Conservation (phyloP, 2,329 filamentous ascomycete genomes). For the Paecilomyces sp. region DNA sequence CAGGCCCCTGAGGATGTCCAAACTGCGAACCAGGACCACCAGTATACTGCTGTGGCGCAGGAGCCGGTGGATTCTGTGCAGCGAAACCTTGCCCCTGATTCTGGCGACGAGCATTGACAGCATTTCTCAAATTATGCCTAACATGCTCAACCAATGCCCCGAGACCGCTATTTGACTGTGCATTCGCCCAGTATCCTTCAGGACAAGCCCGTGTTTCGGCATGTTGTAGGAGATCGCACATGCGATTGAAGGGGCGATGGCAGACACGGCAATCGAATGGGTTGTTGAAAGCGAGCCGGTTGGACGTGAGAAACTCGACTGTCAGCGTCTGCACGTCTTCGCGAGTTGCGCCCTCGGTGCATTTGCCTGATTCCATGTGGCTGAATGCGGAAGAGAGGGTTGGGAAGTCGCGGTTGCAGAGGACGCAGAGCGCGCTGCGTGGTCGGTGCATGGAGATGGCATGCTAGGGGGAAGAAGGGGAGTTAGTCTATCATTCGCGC, state of each 20-base stretch:
- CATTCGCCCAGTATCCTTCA: slow-evolving; percentile 7
- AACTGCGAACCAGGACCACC: neutral
- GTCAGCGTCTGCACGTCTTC: slow-evolving; percentile 8
- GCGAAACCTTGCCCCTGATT: neutral
- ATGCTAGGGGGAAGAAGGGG: neutral
- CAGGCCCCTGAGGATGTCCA: neutral
- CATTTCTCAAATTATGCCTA: slow-evolving; percentile 1
- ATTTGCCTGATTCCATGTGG: slow-evolving; percentile 15
- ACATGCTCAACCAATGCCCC: slow-evolving; percentile 10
- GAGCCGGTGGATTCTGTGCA: neutral
- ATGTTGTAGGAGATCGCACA: slow-evolving; percentile 16
- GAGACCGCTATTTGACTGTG: slow-evolving; percentile 2
- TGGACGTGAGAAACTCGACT: slow-evolving; percentile 2
- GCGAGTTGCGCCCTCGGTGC: slow-evolving; percentile 7
- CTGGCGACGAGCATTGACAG: neutral
- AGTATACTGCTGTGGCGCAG: neutral
- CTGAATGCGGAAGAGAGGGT: slow-evolving; percentile 12
- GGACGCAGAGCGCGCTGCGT: slow-evolving; percentile 8
- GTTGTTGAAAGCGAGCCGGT: neutral
- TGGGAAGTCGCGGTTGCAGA: slow-evolving; percentile 10
- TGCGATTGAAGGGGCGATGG: slow-evolving; percentile 5
- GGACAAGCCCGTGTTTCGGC: slow-evolving; percentile 10
- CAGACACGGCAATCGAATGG: slow-evolving; percentile 11
- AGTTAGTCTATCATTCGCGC: too few relatives aligned
- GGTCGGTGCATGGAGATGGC: slow-evolving; percentile 9